Percentiles rank a stretch among this genome's conserved stretches.
Conservation (phyloP, 139 green algal species). For the Volvox africanus region DNA sequence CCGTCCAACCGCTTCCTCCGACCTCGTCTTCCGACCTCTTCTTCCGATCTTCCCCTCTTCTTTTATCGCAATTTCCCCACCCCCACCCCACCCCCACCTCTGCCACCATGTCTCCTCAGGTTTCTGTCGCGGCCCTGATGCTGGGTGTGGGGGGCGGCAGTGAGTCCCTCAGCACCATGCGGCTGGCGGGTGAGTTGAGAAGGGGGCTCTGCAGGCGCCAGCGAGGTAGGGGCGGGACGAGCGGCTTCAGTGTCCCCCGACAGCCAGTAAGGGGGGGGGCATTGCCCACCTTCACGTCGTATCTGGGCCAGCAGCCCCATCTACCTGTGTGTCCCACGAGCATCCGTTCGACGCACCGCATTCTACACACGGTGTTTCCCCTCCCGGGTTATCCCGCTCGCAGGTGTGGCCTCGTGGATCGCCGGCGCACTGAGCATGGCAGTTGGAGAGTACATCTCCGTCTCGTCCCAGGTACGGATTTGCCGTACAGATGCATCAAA, state of each 20-base stretch:
- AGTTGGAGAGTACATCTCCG: constrained; percentile 81
- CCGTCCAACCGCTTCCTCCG: neutral
- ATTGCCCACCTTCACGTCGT: no score
- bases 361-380: no score
- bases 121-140: constrained; percentile 71
- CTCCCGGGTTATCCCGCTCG: no score
- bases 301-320: no score
- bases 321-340: no score
- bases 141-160: constrained; percentile 70
- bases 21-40: neutral
- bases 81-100: no score
- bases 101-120: no score
- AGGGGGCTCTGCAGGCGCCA: neutral
- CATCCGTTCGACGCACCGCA: no score
- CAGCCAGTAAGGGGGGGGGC: no score
- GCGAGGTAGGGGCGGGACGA: neutral
- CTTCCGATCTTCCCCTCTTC: neutral
- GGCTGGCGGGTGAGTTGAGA: constrained; percentile 42
- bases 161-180: constrained; percentile 49
- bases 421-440: constrained; percentile 70
- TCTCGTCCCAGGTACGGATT: constrained; percentile 62
- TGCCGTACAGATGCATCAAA: neutral
- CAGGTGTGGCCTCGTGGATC: constrained; percentile 77
- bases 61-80: neutral
- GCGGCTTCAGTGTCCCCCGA: no score